These are phyloP conservation scores for Trichoderma sp. DNA, from an alignment of 2,329 filamentous ascomycete genomes.

Conservation along the genomic window DNA sequence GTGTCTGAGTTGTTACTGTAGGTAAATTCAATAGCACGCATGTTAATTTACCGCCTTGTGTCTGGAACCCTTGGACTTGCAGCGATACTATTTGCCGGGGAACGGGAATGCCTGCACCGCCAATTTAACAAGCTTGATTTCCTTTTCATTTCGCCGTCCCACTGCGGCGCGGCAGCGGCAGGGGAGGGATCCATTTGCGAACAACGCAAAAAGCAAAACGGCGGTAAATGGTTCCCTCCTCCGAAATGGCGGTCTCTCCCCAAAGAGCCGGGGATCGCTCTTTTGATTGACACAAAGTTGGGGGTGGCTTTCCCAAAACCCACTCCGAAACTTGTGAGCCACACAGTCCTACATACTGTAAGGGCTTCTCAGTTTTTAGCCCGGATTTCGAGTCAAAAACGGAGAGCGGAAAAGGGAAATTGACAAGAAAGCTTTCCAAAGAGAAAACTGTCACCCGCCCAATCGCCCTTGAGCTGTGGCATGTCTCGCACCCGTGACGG, in stretches of 20 bases:
- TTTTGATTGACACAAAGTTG: background rate
- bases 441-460: background rate
- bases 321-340: background rate
- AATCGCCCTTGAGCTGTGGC: slow-evolving; percentile 9
- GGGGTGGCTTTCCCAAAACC: background rate
- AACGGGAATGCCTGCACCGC: slow-evolving; percentile 12
- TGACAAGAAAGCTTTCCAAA: background rate
- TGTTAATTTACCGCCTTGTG: background rate
- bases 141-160: background rate
- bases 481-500: background rate
- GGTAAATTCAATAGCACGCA: background rate
- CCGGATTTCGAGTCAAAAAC: background rate
- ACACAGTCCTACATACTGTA: background rate
- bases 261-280: background rate
- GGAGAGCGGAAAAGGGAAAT: background rate
- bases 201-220: background rate
- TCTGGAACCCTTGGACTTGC: background rate
- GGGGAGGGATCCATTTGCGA: background rate
- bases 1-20: background rate
- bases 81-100: background rate
- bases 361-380: background rate
- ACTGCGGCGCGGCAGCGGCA: background rate
- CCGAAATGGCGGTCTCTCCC: background rate
- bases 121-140: slow-evolving; percentile 5
- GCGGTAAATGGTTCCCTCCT: background rate